Percentiles rank a stretch among this genome's conserved stretches.
Evolutionary conservation across 768 basidiomycete genomes (phyloP).

Genomic region (Clavulina sp.): DNA sequence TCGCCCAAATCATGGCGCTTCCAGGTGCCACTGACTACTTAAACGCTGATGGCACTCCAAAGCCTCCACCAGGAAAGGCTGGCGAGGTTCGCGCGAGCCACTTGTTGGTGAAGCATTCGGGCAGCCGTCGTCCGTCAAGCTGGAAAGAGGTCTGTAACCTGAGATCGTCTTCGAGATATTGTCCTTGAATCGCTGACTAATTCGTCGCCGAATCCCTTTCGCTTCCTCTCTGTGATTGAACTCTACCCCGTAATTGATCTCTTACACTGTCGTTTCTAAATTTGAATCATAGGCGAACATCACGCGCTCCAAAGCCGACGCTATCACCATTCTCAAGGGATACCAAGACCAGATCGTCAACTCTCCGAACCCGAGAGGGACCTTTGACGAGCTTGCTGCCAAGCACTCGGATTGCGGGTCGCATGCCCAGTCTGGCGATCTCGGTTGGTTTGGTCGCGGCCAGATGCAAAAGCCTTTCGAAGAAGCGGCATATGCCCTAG

Average conservation of each 20-base stretch:
- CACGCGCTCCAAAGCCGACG: slow-evolving; percentile 76
- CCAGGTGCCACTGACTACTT: slow-evolving; percentile 47
- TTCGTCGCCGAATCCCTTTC: too few species aligned
- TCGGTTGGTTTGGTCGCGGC: slow-evolving; percentile 67
- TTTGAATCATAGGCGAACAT: slow-evolving; percentile 41
- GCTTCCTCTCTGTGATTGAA: neutral
- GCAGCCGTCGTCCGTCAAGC: slow-evolving; percentile 23
- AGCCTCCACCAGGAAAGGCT: slow-evolving; percentile 14
- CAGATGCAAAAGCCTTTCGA: slow-evolving; percentile 99
- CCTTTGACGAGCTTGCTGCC: slow-evolving; percentile 60
- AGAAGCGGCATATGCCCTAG: slow-evolving; percentile 59
- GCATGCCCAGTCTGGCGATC: slow-evolving; percentile 64
- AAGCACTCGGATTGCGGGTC: slow-evolving; percentile 82
- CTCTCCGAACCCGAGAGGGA: slow-evolving; percentile 25
- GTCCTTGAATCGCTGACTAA: neutral
- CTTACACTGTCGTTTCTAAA: neutral
- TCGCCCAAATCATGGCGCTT: slow-evolving; percentile 40
- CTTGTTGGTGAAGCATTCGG: slow-evolving; percentile 73
- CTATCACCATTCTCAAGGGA: slow-evolving; percentile 54
- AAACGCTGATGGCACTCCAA: slow-evolving; percentile 13
- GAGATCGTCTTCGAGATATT: neutral
- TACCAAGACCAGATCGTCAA: slow-evolving; percentile 45
- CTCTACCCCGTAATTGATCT: neutral
- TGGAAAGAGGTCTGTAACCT: slow-evolving; percentile 27
- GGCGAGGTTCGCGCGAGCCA: slow-evolving; percentile 82